These are phyloP conservation scores for Polyplosphaeria fusca DNA, from an alignment of 495 filamentous ascomycete species.

Conservation along the genomic window DNA sequence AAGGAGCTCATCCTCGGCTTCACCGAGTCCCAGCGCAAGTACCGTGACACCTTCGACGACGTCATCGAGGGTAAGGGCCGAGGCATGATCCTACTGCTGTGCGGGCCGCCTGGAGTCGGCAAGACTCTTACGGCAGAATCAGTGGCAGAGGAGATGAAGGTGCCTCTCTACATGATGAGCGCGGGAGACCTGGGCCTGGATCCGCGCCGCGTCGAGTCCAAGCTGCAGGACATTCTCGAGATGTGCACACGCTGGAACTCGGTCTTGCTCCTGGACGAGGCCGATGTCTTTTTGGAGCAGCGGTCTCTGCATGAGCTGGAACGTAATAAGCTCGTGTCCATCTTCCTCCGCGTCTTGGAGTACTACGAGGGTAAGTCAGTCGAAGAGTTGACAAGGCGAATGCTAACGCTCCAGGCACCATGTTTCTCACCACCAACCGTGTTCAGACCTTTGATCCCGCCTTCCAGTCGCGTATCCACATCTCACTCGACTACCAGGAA, in stretches of 20 bases:
- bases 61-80: conserved; percentile 53
- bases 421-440: conserved; percentile 43
- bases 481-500: conserved; percentile 43
- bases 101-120: conserved; percentile 42
- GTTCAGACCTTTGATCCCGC: conserved; percentile 43
- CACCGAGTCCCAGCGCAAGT: conserved; percentile 46
- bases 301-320: conserved; percentile 41
- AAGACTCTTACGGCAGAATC: conserved; percentile 45
- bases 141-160: conserved; percentile 43
- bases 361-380: conserved; percentile 56
- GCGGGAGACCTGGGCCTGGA: conserved; percentile 42
- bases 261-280: conserved; percentile 61
- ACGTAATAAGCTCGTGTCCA: conserved; percentile 44
- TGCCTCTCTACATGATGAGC: conserved; percentile 44
- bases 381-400: conserved; percentile 29
- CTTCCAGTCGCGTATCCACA: conserved; percentile 45
- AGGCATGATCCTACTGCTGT: conserved; percentile 43
- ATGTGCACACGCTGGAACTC: conserved; percentile 45
- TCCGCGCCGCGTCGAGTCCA: conserved; percentile 38
- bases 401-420: conserved; percentile 45
- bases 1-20: conserved; percentile 55
- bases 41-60: conserved; percentile 49
- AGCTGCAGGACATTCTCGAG: conserved; percentile 42
- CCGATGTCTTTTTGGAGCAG: conserved; percentile 63
- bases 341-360: conserved; percentile 53